Evolutionary conservation across 2,329 filamentous ascomycete genomes (phyloP).

Genomic region (Calonectria multiphialidica): DNA sequence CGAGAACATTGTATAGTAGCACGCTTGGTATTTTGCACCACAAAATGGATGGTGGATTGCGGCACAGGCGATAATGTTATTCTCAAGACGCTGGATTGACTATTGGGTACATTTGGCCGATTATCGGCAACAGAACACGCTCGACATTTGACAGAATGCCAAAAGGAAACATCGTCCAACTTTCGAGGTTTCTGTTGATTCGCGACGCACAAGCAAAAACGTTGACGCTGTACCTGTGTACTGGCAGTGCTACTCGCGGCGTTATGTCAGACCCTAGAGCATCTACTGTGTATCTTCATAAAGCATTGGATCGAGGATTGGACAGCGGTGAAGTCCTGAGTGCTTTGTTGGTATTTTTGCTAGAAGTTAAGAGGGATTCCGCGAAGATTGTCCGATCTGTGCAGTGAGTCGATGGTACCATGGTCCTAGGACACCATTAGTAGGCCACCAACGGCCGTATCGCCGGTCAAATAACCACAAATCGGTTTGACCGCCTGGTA

Average conservation of each 20-base stretch:
- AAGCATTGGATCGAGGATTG: not conserved
- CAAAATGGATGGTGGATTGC: not conserved
- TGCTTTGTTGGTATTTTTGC: slow-evolving; percentile 14
- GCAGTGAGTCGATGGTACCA: not conserved
- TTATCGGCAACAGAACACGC: not conserved
- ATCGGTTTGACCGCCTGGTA: not conserved
- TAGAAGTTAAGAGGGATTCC: not conserved
- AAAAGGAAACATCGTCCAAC: slow-evolving; percentile 14
- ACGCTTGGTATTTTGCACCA: not conserved
- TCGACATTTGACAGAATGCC: slow-evolving; percentile 8
- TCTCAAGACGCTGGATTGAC: not conserved
- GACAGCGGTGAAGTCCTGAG: not conserved
- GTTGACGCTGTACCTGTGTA: slow-evolving; percentile 31
- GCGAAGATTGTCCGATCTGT: slow-evolving; percentile 4
- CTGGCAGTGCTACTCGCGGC: slow-evolving; percentile 10
- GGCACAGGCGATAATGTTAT: not conserved
- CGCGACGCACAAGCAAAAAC: slow-evolving; percentile 32
- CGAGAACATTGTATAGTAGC: not conserved
- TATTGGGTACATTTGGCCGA: not conserved
- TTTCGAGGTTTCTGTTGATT: not conserved
- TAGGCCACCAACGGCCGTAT: not conserved
- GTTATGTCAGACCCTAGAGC: slow-evolving; percentile 24
- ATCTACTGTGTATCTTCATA: slow-evolving; percentile 15
- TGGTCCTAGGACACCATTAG: not conserved
- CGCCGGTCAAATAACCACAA: not conserved